phyloP scores from a whole-genome alignment of 495 filamentous ascomycete genomes.

The Penicillium coprophilum region DNA sequence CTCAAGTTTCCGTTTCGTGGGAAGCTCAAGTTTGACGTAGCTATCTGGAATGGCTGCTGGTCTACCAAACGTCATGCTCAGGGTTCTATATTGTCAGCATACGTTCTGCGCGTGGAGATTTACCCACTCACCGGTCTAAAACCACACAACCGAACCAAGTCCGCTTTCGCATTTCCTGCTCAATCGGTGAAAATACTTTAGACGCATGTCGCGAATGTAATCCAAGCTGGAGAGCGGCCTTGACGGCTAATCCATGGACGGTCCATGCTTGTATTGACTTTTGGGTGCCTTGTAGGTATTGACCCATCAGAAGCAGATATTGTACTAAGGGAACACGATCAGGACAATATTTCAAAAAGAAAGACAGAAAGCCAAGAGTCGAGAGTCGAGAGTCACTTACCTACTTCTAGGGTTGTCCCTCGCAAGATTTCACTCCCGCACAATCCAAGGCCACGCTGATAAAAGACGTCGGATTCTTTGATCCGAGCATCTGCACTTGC shows the following conservation, averaged over 20 bases:
- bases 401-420: constrained; percentile 38
- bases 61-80: constrained; percentile 50
- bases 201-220: constrained; percentile 40
- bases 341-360: accelerated
- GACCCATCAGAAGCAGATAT: constrained; percentile 39
- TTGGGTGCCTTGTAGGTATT: constrained; percentile 47
- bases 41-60: constrained; percentile 41
- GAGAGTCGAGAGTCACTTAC: constrained; percentile 16
- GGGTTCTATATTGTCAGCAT: constrained; percentile 27
- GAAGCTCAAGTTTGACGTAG: constrained; percentile 41
- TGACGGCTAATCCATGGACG: constrained; percentile 42
- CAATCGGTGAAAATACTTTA: constrained; percentile 30
- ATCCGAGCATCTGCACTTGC: constrained; percentile 16
- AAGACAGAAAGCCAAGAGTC: accelerated
- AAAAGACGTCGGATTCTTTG: constrained; percentile 38
- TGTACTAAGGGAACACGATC: constrained; percentile 25
- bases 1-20: constrained; percentile 27
- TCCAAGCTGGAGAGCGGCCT: constrained; percentile 42
- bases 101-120: background rate
- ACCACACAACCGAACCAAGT: constrained; percentile 49
- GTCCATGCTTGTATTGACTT: constrained; percentile 47
- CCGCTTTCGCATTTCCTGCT: constrained; percentile 42
- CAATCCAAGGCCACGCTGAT: constrained; percentile 31
- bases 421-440: constrained; percentile 35
- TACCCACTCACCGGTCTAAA: constrained; percentile 37